Conservation (phyloP, 2,329 filamentous ascomycete species). For the Triangularia setosa region DNA sequence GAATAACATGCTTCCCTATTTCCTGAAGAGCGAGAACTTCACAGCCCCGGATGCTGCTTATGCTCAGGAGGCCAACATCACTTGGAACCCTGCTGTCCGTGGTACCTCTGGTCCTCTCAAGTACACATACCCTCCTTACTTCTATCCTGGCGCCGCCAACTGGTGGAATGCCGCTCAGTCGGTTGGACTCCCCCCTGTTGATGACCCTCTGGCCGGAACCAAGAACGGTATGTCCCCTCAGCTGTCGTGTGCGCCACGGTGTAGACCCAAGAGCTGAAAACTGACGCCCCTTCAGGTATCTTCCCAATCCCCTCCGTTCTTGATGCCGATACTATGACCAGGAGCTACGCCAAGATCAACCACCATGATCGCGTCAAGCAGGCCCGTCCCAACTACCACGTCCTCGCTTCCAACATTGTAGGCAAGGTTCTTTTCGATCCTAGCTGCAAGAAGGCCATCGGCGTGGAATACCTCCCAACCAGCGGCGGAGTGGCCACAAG, state of each 20-base stretch:
- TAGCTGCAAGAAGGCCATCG: constrained; percentile 45
- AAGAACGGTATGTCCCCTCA: constrained; percentile 16
- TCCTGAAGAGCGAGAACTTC: constrained; percentile 38
- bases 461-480: constrained; percentile 55
- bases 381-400: constrained; percentile 54
- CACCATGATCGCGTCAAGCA: constrained; percentile 30
- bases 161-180: constrained; percentile 30
- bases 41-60: constrained; percentile 27
- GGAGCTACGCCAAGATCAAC: constrained; percentile 28
- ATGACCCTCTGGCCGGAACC: constrained; percentile 26
- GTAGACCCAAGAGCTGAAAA: not conserved
- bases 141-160: constrained; percentile 28
- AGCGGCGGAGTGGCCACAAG: not conserved
- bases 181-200: constrained; percentile 22
- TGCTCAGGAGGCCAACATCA: constrained; percentile 29
- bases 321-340: constrained; percentile 31
- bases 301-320: constrained; percentile 31
- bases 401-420: constrained; percentile 43
- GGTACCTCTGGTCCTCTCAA: constrained; percentile 30
- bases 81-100: constrained; percentile 28
- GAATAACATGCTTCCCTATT: constrained; percentile 39
- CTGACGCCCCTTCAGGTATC: constrained; percentile 9
- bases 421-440: constrained; percentile 51
- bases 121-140: constrained; percentile 32
- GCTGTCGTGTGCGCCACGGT: not conserved